Evolutionary conservation across 805 yeast species (phyloP).

Genomic region (Saccharomyces paradoxus): DNA sequence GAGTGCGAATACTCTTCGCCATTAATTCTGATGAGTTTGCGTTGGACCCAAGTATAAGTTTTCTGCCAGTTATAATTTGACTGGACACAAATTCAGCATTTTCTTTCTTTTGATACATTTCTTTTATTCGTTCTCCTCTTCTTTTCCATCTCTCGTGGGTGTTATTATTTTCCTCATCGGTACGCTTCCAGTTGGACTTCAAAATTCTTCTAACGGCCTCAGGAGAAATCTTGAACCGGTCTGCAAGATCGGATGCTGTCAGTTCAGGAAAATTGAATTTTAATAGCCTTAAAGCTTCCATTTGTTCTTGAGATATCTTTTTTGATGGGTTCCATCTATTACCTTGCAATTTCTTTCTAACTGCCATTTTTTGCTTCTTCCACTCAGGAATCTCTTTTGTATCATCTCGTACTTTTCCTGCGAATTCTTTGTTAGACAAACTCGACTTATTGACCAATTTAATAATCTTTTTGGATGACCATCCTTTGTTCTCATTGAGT

Average conservation of each 20-base stretch:
- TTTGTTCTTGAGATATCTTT: constrained; percentile 58
- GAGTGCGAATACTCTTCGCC: neutral
- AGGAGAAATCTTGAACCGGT: constrained; percentile 63
- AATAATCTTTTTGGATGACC: constrained; percentile 14
- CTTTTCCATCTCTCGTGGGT: constrained; percentile 45
- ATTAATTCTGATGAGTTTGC: neutral
- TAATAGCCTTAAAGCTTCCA: constrained; percentile 53
- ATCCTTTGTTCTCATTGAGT: constrained; percentile 4
- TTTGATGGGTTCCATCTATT: constrained; percentile 59
- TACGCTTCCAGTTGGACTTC: constrained; percentile 70
- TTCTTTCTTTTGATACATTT: constrained; percentile 8
- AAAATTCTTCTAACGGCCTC: constrained; percentile 76
- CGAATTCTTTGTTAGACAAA: constrained; percentile 4
- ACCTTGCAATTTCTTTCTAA: constrained; percentile 52
- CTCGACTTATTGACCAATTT: constrained; percentile 14
- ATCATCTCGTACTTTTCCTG: constrained; percentile 11
- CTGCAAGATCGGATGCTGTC: constrained; percentile 50
- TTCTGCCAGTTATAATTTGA: neutral
- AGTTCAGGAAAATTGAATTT: constrained; percentile 53
- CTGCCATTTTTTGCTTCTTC: constrained; percentile 59
- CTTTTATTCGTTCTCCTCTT: constrained; percentile 37
- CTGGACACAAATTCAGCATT: neutral
- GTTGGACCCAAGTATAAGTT: neutral
- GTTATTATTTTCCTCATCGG: constrained; percentile 40
- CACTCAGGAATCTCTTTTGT: constrained; percentile 47